Evolutionary conservation across 176 grass and related monocot species (phyloP).

Genomic region (Ensete glaucum): DNA sequence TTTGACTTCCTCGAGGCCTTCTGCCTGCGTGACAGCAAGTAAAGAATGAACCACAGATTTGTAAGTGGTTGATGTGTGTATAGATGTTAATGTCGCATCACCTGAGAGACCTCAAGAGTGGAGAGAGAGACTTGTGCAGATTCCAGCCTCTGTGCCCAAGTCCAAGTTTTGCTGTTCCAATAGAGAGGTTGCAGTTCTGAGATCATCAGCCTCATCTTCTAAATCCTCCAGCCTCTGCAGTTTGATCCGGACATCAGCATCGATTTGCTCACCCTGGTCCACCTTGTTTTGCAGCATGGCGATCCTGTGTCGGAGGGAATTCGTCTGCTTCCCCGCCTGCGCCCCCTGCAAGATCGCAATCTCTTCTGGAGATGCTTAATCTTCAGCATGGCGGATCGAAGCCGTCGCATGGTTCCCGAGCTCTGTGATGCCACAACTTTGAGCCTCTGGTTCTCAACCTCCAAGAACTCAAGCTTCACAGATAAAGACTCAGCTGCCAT

Average conservation of each 20-base stretch:
- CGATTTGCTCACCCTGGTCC: conserved; percentile 17
- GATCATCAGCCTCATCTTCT: conserved; percentile 33
- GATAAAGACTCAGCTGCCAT: conserved; percentile 31
- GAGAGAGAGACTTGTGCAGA: conserved; percentile 29
- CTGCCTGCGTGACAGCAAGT: background rate
- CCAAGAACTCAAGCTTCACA: conserved; percentile 37
- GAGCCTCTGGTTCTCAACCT: conserved; percentile 60
- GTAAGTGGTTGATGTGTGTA: too few relatives aligned
- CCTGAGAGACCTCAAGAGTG: conserved; percentile 27
- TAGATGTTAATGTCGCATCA: conserved; percentile 1
- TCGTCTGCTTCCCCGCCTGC: background rate
- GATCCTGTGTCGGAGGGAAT: conserved; percentile 19
- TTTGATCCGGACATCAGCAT: conserved; percentile 22
- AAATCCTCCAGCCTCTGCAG: conserved; percentile 17
- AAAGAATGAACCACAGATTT: too few relatives aligned
- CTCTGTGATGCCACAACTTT: conserved; percentile 33
- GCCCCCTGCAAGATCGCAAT: conserved; percentile 16
- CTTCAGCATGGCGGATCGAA: conserved; percentile 46
- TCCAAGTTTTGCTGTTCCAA: conserved; percentile 60
- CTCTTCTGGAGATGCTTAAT: conserved; percentile 33
- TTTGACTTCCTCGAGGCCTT: conserved; percentile 14
- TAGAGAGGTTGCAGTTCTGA: conserved; percentile 31
- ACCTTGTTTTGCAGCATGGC: conserved; percentile 24
- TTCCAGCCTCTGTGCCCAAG: conserved; percentile 40
- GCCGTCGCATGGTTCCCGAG: conserved; percentile 25